Conservation (phyloP, 768 basidiomycete genomes). For the Phylloporus sp. region DNA sequence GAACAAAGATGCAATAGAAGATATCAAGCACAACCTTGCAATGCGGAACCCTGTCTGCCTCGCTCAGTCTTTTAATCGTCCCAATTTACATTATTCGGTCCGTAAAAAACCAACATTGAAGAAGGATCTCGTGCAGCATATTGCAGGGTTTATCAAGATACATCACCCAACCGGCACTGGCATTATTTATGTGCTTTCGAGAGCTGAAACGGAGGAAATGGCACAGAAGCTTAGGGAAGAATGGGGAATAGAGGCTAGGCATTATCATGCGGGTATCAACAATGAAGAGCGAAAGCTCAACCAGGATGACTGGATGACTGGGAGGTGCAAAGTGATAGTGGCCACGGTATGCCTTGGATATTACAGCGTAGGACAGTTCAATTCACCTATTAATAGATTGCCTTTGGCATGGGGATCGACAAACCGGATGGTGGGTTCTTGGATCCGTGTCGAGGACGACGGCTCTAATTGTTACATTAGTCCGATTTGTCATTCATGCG, state of each 20-base stretch:
- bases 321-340: slow-evolving; percentile 75
- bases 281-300: slow-evolving; percentile 57
- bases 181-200: slow-evolving; percentile 78
- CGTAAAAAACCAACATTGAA: slow-evolving; percentile 43
- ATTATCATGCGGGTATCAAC: slow-evolving; percentile 84
- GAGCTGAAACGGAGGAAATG: slow-evolving; percentile 75
- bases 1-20: slow-evolving; percentile 67
- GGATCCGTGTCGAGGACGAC: background rate
- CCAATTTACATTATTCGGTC: slow-evolving; percentile 81
- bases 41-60: slow-evolving; percentile 57
- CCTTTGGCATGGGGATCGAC: slow-evolving; percentile 98
- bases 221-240: slow-evolving; percentile 63
- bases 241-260: slow-evolving; percentile 56
- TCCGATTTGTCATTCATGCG: slow-evolving; percentile 90
- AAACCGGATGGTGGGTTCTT: slow-evolving; percentile 61
- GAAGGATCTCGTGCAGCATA: slow-evolving; percentile 49
- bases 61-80: slow-evolving; percentile 86
- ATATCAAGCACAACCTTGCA: slow-evolving; percentile 70
- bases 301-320: slow-evolving; percentile 72
- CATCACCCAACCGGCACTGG: slow-evolving; percentile 62
- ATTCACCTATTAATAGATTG: slow-evolving; percentile 51
- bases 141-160: slow-evolving; percentile 62
- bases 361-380: background rate
- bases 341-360: slow-evolving; percentile 65
- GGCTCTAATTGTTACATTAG: slow-evolving; percentile 36